A percentile compares a stretch with the other conserved stretches of the same genome.
These are phyloP conservation scores for Cynara cardunculus DNA, from an alignment of 129 eudicot genomes.

Conservation along the genomic window DNA sequence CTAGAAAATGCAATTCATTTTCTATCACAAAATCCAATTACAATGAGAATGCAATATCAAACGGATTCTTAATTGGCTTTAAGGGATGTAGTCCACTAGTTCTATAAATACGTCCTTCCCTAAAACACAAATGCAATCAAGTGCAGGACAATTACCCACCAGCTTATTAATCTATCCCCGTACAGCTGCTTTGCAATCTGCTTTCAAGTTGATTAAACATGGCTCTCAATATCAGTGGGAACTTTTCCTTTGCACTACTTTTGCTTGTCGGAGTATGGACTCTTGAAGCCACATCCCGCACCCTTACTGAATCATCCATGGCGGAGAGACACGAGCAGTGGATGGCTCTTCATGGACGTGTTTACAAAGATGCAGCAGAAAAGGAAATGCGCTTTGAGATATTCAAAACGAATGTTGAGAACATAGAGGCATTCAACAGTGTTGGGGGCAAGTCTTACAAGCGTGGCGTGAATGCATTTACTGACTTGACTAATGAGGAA, in stretches of 20 bases:
- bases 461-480: slow-evolving; percentile 21
- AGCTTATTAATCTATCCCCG: neutral
- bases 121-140: neutral
- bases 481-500: slow-evolving; percentile 25
- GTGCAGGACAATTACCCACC: neutral
- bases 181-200: neutral
- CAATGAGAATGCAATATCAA: neutral
- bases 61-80: neutral
- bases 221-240: neutral
- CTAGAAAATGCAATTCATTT: neutral
- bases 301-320: slow-evolving; percentile 10
- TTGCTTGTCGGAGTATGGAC: slow-evolving; percentile 1
- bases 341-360: slow-evolving; percentile 20
- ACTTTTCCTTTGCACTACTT: neutral
- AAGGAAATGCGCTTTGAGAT: slow-evolving; percentile 21
- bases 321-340: slow-evolving; percentile 21
- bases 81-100: neutral
- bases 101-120: neutral
- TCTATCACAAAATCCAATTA: neutral
- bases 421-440: slow-evolving; percentile 17
- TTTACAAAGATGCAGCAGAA: slow-evolving; percentile 17
- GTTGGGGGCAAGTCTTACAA: slow-evolving; percentile 7
- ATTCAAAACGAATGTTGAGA: slow-evolving; percentile 17
- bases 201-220: neutral
- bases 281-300: slow-evolving; percentile 2